These are phyloP conservation scores for Metschnikowia similis DNA, from an alignment of 805 yeast species.

Conservation along the genomic window DNA sequence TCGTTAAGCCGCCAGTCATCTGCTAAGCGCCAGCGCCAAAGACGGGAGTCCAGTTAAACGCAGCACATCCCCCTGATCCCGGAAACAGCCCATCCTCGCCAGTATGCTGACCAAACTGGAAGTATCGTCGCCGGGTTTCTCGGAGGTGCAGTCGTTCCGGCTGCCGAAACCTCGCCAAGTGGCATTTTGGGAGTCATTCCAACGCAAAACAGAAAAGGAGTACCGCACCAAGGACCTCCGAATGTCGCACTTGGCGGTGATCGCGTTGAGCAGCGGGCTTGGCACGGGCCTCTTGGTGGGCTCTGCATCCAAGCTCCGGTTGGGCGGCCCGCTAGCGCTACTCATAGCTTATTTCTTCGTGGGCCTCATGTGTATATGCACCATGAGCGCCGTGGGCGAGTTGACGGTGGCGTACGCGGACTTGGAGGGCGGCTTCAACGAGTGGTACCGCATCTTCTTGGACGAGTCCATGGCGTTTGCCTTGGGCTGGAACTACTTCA, in stretches of 20 bases:
- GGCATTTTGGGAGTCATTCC: constrained; percentile 15
- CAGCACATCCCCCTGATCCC: too few relatives aligned
- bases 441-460: constrained; percentile 26
- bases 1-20: too few relatives aligned
- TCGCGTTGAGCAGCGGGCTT: constrained; percentile 35
- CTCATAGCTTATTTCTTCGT: constrained; percentile 21
- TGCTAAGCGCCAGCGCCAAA: too few relatives aligned
- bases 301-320: constrained; percentile 25
- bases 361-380: constrained; percentile 26
- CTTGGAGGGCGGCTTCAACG: constrained; percentile 37
- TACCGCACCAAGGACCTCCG: constrained; percentile 12
- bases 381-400: constrained; percentile 41
- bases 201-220: constrained; percentile 11
- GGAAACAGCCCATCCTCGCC: background rate
- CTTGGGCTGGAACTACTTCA: constrained; percentile 35
- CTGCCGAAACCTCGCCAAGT: background rate
- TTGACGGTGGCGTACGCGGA: constrained; percentile 57
- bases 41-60: too few relatives aligned
- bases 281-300: constrained; percentile 44
- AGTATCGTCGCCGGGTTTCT: constrained; percentile 8
- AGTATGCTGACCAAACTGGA: constrained; percentile 1
- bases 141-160: constrained; percentile 8
- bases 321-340: constrained; percentile 24
- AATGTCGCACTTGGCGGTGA: constrained; percentile 27
- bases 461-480: constrained; percentile 37